A percentile compares a stretch with the other conserved stretches of the same genome.
Evolutionary conservation across 148 eudicot genomes (phyloP).

Genomic region (Nepenthes gracilis): DNA sequence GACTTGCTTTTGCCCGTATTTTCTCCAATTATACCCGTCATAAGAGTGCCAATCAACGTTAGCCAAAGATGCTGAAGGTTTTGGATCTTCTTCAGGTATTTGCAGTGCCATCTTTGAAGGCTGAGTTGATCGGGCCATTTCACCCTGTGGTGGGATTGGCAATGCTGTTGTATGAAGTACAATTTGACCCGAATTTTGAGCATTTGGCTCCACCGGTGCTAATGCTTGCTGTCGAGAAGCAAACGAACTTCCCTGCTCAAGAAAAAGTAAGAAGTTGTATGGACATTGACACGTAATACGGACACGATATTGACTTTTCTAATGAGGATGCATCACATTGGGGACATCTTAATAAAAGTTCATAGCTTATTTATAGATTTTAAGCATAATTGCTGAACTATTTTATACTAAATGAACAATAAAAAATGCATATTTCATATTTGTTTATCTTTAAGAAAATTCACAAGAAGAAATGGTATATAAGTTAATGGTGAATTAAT

Average conservation of each 20-base stretch:
- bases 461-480: no score
- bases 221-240: constrained; percentile 27
- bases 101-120: constrained; percentile 14
- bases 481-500: no score
- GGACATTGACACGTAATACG: neutral
- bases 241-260: constrained; percentile 29
- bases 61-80: constrained; percentile 8
- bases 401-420: no score
- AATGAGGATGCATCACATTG: no score
- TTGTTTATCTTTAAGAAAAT: no score
- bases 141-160: constrained; percentile 1
- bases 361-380: no score
- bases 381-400: no score
- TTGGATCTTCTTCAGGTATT: constrained; percentile 1
- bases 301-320: neutral
- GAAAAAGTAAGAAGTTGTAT: neutral
- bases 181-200: neutral
- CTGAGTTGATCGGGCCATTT: neutral
- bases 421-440: no score
- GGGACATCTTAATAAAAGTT: no score
- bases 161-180: constrained; percentile 2
- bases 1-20: constrained; percentile 95
- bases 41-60: constrained; percentile 40
- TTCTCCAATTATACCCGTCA: constrained; percentile 87
- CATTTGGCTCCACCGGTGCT: constrained; percentile 21